Base-by-base conservation (phyloP, 805 yeast species). In the Scheffersomyces amazonensis region DNA sequence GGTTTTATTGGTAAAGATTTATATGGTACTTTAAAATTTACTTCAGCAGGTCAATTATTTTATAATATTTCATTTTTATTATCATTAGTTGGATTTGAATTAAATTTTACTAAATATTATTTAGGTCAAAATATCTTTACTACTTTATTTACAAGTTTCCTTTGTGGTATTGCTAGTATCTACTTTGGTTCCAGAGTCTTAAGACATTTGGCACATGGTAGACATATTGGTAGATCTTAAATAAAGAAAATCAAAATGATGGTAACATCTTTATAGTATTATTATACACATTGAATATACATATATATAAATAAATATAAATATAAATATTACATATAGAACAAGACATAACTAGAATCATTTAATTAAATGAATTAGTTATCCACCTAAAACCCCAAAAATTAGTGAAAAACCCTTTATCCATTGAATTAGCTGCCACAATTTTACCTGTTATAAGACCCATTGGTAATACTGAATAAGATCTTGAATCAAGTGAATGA, bases 401-500 rank as follows among this genome's bases (percentile, higher is more conserved):
- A 41, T 62, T 54, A 60, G 76, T 62, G 50, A 70, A 60, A 43
- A 60, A 55, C 12, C 80, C 67, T 60, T 77, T 62, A 52, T 71
- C 71, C 74, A 76, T 46, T 6, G 68, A 59, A 38, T 65, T 64
- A 6, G 84, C 91, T 6, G 87, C 91, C 4, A 83, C 73, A 11
- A 93, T 81, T 53, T 87, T 90, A 1, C 98, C 99, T 49, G 81
- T 81, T 3, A 93, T 81, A 28, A 93, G 64, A 0, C 82, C 98
- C 80, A 88, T 70, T 2, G 99, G 98, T 24, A 93, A 65, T n/a
- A 83, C 87, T 27, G 90, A 86, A 56, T 93, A 93, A 0, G 87
- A 78, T 48, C 99, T 69, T 4, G 96, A 87, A 53, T 93, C 99
- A 34, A 90, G 66, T 16, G 96, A 87, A 48, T 83, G 88, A 19